Percentiles rank a stretch among this genome's conserved stretches.
Evolutionary conservation across 2,329 filamentous ascomycete genomes (phyloP).

Genomic region (Phialophora chinensis): DNA sequence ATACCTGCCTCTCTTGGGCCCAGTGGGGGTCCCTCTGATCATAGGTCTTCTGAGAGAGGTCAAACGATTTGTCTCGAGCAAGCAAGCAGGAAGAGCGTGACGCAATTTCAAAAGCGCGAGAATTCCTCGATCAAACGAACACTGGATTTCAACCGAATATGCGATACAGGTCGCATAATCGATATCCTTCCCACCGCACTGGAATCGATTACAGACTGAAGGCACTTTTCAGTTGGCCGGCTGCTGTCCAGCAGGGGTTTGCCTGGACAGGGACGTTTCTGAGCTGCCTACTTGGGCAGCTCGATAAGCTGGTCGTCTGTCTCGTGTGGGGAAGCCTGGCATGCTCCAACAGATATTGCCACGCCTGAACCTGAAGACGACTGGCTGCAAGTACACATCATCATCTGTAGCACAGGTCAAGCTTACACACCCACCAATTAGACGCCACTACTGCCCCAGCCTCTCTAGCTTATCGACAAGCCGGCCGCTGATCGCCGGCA

Average conservation of each 20-base stretch:
- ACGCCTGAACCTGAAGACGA: not conserved
- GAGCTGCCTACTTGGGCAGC: conserved; percentile 32
- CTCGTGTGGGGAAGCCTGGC: conserved; percentile 17
- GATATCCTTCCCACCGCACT: not conserved
- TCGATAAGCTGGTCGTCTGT: conserved; percentile 24
- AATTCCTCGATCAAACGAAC: not conserved
- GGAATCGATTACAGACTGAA: not conserved
- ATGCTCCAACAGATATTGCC: not conserved
- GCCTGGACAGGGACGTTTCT: conserved; percentile 1
- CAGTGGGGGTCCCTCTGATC: conserved; percentile 85
- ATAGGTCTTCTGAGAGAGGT: conserved; percentile 84
- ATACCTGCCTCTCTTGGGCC: conserved; percentile 88
- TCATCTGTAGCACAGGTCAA: not conserved
- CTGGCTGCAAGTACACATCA: conserved; percentile 9
- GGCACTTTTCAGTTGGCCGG: not conserved
- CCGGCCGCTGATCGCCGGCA: conserved; percentile 2
- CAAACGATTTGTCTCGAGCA: conserved; percentile 56
- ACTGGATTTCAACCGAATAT: not conserved
- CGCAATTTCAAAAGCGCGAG: not conserved
- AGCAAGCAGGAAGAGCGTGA: conserved; percentile 40
- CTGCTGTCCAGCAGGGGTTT: conserved; percentile 1
- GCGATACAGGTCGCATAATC: not conserved
- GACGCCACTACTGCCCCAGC: not conserved
- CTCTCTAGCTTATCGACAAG: conserved; percentile 16
- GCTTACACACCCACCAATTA: not conserved